Conservation (phyloP, 2,329 filamentous ascomycete genomes). For the Cephalotrichum gorgonifer region DNA sequence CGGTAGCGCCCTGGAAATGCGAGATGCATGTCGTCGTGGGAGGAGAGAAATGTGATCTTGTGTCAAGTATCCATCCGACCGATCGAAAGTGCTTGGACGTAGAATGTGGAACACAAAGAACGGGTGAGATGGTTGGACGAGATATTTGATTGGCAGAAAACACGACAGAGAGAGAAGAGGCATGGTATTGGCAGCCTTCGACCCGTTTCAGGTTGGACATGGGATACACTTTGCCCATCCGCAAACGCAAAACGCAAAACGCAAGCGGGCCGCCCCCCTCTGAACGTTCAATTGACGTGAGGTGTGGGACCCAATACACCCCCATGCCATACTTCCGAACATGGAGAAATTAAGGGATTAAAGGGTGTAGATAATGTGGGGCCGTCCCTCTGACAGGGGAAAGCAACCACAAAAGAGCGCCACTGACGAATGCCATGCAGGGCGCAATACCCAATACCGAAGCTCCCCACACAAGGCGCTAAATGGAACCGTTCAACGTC, state of each 20-base stretch:
- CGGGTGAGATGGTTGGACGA: background rate
- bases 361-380: no score
- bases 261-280: background rate
- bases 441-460: no score
- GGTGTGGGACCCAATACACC: background rate
- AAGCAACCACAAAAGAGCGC: background rate
- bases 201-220: background rate
- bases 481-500: background rate
- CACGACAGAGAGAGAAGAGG: background rate
- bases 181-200: background rate
- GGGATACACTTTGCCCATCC: background rate
- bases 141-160: background rate
- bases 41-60: no score
- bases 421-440: background rate
- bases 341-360: no score
- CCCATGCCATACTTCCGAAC: no score
- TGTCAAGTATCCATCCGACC: no score
- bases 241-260: background rate
- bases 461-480: no score
- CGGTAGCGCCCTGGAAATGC: background rate
- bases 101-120: background rate
- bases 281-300: background rate
- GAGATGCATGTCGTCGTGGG: background rate
- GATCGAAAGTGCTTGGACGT: no score
- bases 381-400: no score